Evolutionary conservation across 164 flowering plant species (phyloP).

Genomic region (Platanus orientalis): DNA sequence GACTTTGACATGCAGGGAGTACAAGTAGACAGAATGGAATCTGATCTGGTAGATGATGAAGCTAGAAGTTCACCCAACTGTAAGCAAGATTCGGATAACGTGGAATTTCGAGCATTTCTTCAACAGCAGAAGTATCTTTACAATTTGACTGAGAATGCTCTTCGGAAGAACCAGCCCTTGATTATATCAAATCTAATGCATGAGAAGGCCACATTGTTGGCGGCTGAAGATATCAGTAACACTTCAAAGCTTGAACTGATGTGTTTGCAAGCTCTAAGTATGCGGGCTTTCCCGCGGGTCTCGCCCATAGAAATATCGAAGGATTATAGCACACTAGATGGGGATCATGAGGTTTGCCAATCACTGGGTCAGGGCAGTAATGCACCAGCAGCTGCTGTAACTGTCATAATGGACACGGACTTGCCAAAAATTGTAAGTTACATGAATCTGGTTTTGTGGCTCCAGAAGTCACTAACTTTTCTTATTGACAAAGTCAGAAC

Average conservation of each 20-base stretch:
- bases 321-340: constrained; percentile 20
- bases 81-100: constrained; percentile 38
- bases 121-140: constrained; percentile 58
- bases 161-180: constrained; percentile 77
- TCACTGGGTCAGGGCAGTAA: constrained; percentile 25
- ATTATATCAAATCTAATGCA: constrained; percentile 68
- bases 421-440: constrained; percentile 67
- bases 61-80: constrained; percentile 31
- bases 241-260: constrained; percentile 49
- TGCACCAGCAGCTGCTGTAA: constrained; percentile 20
- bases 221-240: constrained; percentile 50
- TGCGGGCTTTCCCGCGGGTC: constrained; percentile 40
- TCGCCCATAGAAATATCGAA: constrained; percentile 32
- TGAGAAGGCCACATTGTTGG: constrained; percentile 48
- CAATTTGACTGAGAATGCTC: constrained; percentile 75
- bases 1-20: constrained; percentile 56
- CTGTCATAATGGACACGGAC: constrained; percentile 44
- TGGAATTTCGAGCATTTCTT: constrained; percentile 43
- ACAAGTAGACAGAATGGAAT: constrained; percentile 54
- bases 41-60: constrained; percentile 31
- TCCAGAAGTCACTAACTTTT: not conserved
- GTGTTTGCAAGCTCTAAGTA: constrained; percentile 71
- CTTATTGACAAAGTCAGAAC: too few relatives aligned
- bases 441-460: not conserved
- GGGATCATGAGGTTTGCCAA: constrained; percentile 32